Evolutionary conservation across 1,139 yeast species (phyloP), one percentile per base, ranked within the genome.

Genomic region (Protomyces pachydermus): DNA sequence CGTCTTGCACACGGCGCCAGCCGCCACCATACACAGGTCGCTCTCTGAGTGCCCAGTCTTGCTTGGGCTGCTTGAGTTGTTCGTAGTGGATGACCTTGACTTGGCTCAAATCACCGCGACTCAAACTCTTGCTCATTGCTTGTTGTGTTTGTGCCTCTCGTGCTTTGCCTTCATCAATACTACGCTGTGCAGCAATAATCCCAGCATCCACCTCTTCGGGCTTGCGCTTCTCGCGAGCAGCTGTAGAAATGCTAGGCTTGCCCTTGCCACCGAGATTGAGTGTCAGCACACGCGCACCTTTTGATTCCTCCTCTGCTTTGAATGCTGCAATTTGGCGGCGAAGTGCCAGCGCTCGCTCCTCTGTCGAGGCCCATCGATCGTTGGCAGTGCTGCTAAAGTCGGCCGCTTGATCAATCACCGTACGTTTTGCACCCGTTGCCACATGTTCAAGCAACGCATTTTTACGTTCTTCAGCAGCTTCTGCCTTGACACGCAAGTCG

Each of bases 381-480:
- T 77, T 71, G 0, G 77, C 76, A 0, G 82, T 77, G 3, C 80
- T 74, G 60, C 87, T 95, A 72, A 85, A 93, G 73, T 95, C 98
- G 5, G 96, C 84, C 0, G 96, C 97, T 72, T 90, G 87, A 72
- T 95, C 99, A 53, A 95, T 91, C 68, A 95, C 91, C 0, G 98
- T 93, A 73, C 98, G 80, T 72, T 90, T 95, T 0, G 91, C 91
- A 4, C 96, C 88, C 9, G 93, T 84, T 1, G 83, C 90, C 73
- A 95, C 98, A 74, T 85, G 93, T 67, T 84, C 82, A 56, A 95
- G 77, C 57, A 95, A 77, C 20, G 52, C 60, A 28, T 66, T 46
- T 60, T 67, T 66, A 8, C 68, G 39, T 25, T 53, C 54, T 38
- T 64, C 67, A 8, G 67, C 65, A 14, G 65, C 68, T 10, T 28